phyloP scores from a whole-genome alignment of 371 early-diverging fungal genomes.

The Mortierella sp. region DNA sequence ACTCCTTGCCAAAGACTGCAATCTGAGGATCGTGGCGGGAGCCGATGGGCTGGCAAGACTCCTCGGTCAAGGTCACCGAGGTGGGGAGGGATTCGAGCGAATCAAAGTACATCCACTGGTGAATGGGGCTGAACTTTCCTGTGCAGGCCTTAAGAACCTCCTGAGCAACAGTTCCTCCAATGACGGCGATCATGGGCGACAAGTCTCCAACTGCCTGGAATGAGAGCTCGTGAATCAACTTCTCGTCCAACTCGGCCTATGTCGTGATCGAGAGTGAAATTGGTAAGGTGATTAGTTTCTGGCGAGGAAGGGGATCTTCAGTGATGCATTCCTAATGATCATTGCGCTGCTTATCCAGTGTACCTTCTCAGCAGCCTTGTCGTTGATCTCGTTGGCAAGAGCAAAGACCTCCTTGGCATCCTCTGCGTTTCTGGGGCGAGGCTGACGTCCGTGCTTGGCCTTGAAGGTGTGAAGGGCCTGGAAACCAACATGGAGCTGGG shows the following conservation, averaged over 20 bases:
- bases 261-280: neutral
- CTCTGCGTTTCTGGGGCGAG: constrained; percentile 76
- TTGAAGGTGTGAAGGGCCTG: constrained; percentile 90
- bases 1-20: constrained; percentile 95
- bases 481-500: constrained; percentile 93
- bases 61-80: constrained; percentile 76
- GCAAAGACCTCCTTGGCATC: constrained; percentile 72
- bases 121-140: constrained; percentile 98
- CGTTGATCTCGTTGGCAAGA: constrained; percentile 65
- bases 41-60: constrained; percentile 80
- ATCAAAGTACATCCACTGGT: constrained; percentile 99
- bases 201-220: constrained; percentile 93
- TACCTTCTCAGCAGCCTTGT: constrained; percentile 61
- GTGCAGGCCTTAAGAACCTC: constrained; percentile 98
- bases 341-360: neutral
- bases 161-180: constrained; percentile 99
- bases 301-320: neutral
- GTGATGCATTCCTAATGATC: neutral
- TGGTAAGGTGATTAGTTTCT: neutral
- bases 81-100: constrained; percentile 95
- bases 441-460: constrained; percentile 72
- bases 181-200: constrained; percentile 98
- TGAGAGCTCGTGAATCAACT: constrained; percentile 89
- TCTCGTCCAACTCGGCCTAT: constrained; percentile 87
- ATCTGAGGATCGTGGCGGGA: constrained; percentile 96